Conservation (phyloP, 169 alveolate species). For the Eimeria sp. region DNA sequence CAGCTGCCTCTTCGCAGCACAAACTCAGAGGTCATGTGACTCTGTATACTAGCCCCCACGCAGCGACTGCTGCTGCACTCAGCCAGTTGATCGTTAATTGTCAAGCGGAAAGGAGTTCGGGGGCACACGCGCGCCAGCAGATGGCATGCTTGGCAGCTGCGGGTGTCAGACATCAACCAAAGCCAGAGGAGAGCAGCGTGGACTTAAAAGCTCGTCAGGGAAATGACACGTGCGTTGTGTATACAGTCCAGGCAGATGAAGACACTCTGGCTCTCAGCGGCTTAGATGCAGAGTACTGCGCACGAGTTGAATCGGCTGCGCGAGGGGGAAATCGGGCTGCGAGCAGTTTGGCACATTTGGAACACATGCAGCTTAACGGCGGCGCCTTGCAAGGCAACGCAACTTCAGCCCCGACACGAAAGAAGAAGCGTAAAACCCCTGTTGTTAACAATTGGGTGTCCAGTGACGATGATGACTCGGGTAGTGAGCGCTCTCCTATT, state of each 20-base stretch:
- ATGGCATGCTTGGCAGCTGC: neutral
- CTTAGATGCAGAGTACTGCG: conserved; percentile 65
- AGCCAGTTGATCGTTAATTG: conserved; percentile 12
- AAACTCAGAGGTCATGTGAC: conserved; percentile 6
- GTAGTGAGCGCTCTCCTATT: conserved; percentile 17
- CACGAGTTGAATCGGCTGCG: conserved; percentile 56
- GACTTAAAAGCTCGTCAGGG: neutral
- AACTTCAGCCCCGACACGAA: neutral
- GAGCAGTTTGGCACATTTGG: neutral
- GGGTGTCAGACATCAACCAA: neutral
- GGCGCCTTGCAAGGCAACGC: neutral
- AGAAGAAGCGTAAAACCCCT: conserved; percentile 24
- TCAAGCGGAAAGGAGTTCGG: neutral
- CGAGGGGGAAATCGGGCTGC: conserved; percentile 12
- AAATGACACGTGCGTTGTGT: neutral
- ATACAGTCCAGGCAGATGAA: conserved; percentile 72
- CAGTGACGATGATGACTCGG: conserved; percentile 26
- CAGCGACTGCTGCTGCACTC: conserved; percentile 12
- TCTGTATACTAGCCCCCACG: conserved; percentile 1
- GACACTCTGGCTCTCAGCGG: conserved; percentile 67
- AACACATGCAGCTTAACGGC: neutral
- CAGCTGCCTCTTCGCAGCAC: neutral
- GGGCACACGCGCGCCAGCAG: neutral
- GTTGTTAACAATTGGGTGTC: neutral
- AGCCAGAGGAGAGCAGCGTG: neutral